Evolutionary conservation across 2,329 filamentous ascomycete genomes (phyloP), one percentile per base, ranked within the genome.

Genomic region (Xylariales sp.): DNA sequence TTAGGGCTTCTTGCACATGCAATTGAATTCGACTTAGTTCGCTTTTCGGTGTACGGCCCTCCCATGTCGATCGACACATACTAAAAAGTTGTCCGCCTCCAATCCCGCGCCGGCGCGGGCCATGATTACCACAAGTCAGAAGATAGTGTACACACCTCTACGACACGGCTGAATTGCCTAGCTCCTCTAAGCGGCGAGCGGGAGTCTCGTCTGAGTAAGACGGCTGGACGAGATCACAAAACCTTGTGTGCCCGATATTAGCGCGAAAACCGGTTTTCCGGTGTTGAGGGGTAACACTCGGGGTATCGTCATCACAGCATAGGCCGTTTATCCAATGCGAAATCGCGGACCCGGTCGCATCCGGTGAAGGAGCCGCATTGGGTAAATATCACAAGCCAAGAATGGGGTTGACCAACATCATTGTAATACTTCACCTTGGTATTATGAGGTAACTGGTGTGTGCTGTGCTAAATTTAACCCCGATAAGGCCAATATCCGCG

Each of bases 201-300:
- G 23, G 46, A 16, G 34, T 9, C 46, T 53, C 28, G 48, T 64
- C 62, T 64, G 62, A 53, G 39, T 59, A 64, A 64, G 62, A 59
- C 28, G 30, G n/a, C 30, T 46, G 23, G 23, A 23, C 23, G 23
- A 14, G 6, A 14, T 34, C 36, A 32, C 18, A 32, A 32, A 41
- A 6, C 48, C 34, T 39, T 16, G 18, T 49, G 12, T 46, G 41
- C 9, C 46, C 14, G 48, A 43, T 34, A n/a, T n/a, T n/a, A 52
- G 36, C 28, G 14, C 5, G 12, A 54, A 60, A 64, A 30, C 55
- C 48, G 48, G 55, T 41, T 64, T 54, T 49, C 14, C 8, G 30
- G 23, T 18, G 18, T 45, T 14, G 55, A 7, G 55, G 49, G 39
- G 54, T 59, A 34, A 49, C 30, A 53, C 55, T 48, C 48, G 54